A percentile compares a stretch with the other conserved stretches of the same genome.
Evolutionary conservation across 306 rosid genomes (phyloP).

Genomic region (Alnus glutinosa): DNA sequence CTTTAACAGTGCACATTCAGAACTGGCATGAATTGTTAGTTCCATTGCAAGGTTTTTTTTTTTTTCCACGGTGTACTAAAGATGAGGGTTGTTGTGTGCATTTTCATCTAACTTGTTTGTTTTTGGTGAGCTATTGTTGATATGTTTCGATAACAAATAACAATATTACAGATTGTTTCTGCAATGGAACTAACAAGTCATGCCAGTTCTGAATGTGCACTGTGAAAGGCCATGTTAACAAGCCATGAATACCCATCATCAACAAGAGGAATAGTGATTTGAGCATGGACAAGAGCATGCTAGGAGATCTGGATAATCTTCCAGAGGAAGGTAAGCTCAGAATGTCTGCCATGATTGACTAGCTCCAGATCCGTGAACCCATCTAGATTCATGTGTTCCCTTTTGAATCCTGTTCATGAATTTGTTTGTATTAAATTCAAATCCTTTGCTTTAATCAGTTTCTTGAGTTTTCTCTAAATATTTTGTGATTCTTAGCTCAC

Average conservation of each 20-base stretch:
- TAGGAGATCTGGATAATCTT: conserved; percentile 67
- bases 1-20: too few species aligned
- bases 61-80: too few species aligned
- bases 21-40: too few species aligned
- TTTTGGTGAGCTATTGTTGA: not conserved
- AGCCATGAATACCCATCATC: too few species aligned
- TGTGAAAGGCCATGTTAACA: too few species aligned
- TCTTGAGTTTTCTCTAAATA: not conserved
- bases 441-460: not conserved
- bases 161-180: too few species aligned
- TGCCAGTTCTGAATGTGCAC: too few species aligned
- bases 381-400: not conserved
- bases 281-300: conserved; percentile 68
- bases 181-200: too few species aligned
- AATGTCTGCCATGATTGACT: conserved; percentile 75
- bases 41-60: too few species aligned
- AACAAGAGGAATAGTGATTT: not conserved
- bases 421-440: not conserved
- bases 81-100: too few species aligned
- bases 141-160: not conserved
- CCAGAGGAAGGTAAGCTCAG: conserved; percentile 61
- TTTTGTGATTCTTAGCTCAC: not conserved
- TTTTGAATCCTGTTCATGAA: not conserved
- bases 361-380: conserved; percentile 74
- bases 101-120: too few species aligned